Evolutionary conservation across 106 monocot species (phyloP).

Genomic region (Xerophyta viscosa): DNA sequence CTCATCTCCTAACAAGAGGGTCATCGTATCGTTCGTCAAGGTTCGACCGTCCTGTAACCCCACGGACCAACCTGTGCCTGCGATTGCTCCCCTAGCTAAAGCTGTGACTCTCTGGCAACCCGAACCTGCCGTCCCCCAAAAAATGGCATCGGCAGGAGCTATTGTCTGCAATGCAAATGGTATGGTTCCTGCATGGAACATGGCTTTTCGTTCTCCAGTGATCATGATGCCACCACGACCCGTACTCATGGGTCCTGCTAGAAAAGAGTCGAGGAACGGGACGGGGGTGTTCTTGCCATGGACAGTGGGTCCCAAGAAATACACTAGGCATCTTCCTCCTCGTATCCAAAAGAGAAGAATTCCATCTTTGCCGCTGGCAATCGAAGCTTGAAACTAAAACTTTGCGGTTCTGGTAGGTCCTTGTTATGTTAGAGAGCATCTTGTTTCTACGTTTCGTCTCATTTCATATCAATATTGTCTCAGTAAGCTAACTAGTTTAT

Average conservation of each 20-base stretch:
- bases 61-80: background rate
- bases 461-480: no score
- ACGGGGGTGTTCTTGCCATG: conserved; percentile 91
- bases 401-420: no score
- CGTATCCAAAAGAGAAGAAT: conserved; percentile 78
- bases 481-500: no score
- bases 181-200: conserved; percentile 44
- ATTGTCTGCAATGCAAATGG: conserved; percentile 22
- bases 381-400: conserved; percentile 28
- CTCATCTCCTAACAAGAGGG: conserved; percentile 60
- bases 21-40: conserved; percentile 61
- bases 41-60: conserved; percentile 39
- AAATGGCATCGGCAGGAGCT: conserved; percentile 7
- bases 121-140: conserved; percentile 4
- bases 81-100: conserved; percentile 11
- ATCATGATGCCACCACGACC: conserved; percentile 30
- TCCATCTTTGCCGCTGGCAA: conserved; percentile 26
- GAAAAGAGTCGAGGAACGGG: conserved; percentile 19
- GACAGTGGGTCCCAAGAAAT: conserved; percentile 65
- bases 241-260: conserved; percentile 23
- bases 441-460: no score
- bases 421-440: no score
- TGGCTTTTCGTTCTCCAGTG: conserved; percentile 29
- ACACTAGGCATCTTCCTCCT: conserved; percentile 82
- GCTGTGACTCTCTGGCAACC: conserved; percentile 60